Conservation (phyloP, 2,329 filamentous ascomycete species). For the Pseudogymnoascus sp. region DNA sequence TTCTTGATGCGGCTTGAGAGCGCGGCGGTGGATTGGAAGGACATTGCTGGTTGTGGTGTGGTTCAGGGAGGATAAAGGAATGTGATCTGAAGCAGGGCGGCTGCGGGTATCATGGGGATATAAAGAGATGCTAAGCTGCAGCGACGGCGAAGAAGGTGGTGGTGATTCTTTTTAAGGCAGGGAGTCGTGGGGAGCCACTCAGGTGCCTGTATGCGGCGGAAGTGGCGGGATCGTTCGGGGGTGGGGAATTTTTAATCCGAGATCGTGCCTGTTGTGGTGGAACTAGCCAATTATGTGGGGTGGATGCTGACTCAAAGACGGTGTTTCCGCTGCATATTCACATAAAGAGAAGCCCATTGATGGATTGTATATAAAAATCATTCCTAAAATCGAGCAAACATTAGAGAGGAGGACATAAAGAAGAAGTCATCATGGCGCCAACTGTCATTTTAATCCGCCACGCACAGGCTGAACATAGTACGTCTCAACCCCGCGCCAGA, state of each 20-base stretch:
- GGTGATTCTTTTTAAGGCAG: neutral
- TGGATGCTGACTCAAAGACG: neutral
- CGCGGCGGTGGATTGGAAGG: constrained; percentile 19
- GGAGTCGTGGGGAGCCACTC: neutral
- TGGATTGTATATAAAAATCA: neutral
- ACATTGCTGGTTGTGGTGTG: neutral
- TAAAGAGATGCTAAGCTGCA: neutral
- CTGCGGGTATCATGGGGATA: neutral
- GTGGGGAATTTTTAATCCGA: neutral
- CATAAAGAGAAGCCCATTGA: neutral
- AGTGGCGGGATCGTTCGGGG: neutral
- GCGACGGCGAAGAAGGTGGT: neutral
- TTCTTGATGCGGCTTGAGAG: constrained; percentile 27
- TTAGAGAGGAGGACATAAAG: neutral
- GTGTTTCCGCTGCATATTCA: neutral
- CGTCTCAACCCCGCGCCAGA: constrained; percentile 14
- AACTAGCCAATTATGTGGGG: neutral
- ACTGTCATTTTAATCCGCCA: constrained; percentile 35
- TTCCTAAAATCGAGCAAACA: neutral
- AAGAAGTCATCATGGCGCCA: constrained; percentile 27
- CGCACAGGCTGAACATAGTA: constrained; percentile 35
- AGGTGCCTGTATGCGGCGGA: neutral
- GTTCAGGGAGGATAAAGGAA: neutral
- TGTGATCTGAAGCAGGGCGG: neutral
- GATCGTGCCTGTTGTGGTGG: neutral